These are phyloP conservation scores for Allium sativum DNA, from an alignment of 106 monocot species.

Conservation along the genomic window DNA sequence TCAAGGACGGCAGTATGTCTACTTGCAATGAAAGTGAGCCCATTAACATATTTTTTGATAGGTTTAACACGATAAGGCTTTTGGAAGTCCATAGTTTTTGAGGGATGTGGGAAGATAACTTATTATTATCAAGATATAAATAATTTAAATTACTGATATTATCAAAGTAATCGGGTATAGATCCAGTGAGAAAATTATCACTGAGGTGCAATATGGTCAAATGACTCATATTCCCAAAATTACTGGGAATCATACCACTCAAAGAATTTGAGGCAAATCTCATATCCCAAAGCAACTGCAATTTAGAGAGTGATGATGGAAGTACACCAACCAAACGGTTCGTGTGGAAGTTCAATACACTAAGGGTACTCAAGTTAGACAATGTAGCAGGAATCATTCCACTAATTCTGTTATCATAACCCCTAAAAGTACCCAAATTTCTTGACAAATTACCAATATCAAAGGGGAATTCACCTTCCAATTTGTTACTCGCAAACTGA, in stretches of 20 bases:
- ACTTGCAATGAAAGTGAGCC: neutral
- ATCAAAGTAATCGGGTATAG: neutral
- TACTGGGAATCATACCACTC: neutral
- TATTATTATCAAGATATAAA: neutral
- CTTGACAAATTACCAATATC: neutral
- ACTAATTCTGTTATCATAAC: neutral
- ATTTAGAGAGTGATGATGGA: neutral
- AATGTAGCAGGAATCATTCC: constrained; percentile 1
- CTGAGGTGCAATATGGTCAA: neutral
- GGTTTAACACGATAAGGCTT: neutral
- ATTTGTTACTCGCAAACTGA: neutral
- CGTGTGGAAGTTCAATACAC: neutral
- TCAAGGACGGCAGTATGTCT: too few species aligned
- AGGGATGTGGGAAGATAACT: neutral
- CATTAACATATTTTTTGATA: neutral
- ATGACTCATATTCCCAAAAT: constrained; percentile 1
- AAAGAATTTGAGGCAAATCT: neutral
- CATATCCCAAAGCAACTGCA: neutral
- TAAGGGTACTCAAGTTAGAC: neutral
- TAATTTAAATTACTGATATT: neutral
- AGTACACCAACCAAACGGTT: neutral
- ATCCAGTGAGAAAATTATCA: neutral
- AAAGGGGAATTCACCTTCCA: neutral
- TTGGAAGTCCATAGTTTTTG: neutral
- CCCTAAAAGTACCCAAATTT: neutral